Percentiles rank a stretch among this genome's conserved stretches.
These are phyloP conservation scores for Elaeagnus macrophylla DNA, from an alignment of 306 rosid species.

Conservation along the genomic window DNA sequence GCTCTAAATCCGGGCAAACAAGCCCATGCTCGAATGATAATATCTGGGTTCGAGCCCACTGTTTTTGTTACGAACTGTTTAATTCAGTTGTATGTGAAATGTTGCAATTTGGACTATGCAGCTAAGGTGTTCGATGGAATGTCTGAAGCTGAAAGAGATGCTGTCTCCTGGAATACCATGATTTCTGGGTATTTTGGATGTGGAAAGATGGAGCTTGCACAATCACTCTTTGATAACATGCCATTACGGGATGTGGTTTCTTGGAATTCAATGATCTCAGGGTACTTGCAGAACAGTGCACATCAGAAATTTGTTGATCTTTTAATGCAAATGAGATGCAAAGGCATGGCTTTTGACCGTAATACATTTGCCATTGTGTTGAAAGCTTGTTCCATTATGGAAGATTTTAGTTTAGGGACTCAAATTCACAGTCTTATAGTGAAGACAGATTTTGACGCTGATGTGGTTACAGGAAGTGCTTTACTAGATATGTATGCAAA, in stretches of 20 bases:
- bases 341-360: constrained; percentile 33
- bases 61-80: constrained; percentile 62
- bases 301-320: constrained; percentile 24
- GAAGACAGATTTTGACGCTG: constrained; percentile 44
- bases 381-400: constrained; percentile 53
- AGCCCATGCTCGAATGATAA: constrained; percentile 63
- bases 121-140: constrained; percentile 51
- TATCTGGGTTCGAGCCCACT: constrained; percentile 61
- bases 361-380: constrained; percentile 53
- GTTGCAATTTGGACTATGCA: constrained; percentile 38
- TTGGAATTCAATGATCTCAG: constrained; percentile 73
- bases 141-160: constrained; percentile 37
- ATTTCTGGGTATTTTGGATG: constrained; percentile 50
- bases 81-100: constrained; percentile 49
- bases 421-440: constrained; percentile 62
- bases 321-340: constrained; percentile 43
- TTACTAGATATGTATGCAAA: constrained; percentile 71
- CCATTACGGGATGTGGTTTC: constrained; percentile 67
- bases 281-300: constrained; percentile 42
- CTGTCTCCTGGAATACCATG: constrained; percentile 77
- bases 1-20: constrained; percentile 53
- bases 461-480: constrained; percentile 69
- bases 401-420: constrained; percentile 43
- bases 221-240: constrained; percentile 45
- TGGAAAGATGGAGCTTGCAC: constrained; percentile 42